Conservation (phyloP, 768 basidiomycete species). For the Leucosporidium scottii region DNA sequence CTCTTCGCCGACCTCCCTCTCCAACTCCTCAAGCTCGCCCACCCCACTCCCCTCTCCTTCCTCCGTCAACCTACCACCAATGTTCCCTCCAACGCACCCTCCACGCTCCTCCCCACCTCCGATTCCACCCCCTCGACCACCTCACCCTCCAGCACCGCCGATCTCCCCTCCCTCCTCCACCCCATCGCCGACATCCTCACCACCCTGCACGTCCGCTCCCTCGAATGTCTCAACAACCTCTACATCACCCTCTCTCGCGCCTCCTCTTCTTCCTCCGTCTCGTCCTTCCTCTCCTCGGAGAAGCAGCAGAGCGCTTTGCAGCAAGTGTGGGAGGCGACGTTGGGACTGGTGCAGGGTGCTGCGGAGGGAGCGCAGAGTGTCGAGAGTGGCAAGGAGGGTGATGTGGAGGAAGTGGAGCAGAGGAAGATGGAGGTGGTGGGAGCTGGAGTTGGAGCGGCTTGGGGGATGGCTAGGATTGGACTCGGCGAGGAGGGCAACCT, state of each 20-base stretch:
- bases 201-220: constrained; percentile 44
- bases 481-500: constrained; percentile 26
- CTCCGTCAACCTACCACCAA: constrained; percentile 4
- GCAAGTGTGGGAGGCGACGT: constrained; percentile 15
- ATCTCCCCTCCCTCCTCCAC: constrained; percentile 8
- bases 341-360: constrained; percentile 13
- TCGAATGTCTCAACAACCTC: constrained; percentile 48
- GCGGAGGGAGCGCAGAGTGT: not conserved
- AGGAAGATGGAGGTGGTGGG: constrained; percentile 40
- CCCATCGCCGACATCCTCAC: constrained; percentile 34
- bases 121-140: constrained; percentile 8
- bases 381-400: constrained; percentile 26
- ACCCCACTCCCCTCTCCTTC: constrained; percentile 42
- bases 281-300: constrained; percentile 15
- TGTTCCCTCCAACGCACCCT: constrained; percentile 30
- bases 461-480: constrained; percentile 32
- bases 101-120: constrained; percentile 17
- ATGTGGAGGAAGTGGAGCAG: constrained; percentile 36
- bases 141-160: not conserved
- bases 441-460: constrained; percentile 39
- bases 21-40: constrained; percentile 38
- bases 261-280: not conserved
- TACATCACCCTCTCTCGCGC: constrained; percentile 42
- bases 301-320: constrained; percentile 14
- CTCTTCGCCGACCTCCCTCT: constrained; percentile 38